Conservation (phyloP, 257 asterid species). For the Henckelia pumila region DNA sequence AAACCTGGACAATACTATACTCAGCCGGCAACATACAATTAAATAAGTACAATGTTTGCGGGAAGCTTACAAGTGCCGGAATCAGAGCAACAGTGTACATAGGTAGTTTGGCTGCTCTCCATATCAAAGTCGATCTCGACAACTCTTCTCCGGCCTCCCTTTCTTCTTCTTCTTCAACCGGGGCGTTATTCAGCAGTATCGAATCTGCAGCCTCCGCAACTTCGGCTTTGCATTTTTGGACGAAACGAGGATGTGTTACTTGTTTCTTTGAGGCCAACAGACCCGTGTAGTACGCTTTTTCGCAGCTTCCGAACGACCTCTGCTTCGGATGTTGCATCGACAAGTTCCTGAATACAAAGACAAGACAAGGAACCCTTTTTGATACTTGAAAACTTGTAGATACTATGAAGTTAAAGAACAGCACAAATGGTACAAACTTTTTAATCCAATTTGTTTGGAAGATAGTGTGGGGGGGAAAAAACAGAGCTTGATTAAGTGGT, state of each 20-base stretch:
- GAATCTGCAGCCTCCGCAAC: neutral
- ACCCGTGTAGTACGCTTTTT: neutral
- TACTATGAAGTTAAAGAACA: no score
- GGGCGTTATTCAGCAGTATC: neutral
- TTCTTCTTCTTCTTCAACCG: slow-evolving; percentile 20
- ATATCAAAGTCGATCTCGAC: slow-evolving; percentile 31
- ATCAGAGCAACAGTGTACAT: slow-evolving; percentile 52
- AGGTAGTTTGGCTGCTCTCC: slow-evolving; percentile 53
- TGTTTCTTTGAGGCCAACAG: neutral
- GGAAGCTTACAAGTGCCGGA: slow-evolving; percentile 35
- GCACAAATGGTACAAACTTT: no score
- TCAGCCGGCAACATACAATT: neutral
- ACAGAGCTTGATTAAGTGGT: no score
- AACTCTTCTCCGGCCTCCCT: neutral
- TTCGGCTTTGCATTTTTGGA: slow-evolving; percentile 21
- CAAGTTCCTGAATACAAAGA: neutral
- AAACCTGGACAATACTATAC: neutral
- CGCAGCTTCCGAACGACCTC: slow-evolving; percentile 8
- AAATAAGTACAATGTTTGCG: slow-evolving; percentile 2
- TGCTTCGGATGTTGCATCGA: slow-evolving; percentile 1
- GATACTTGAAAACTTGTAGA: no score
- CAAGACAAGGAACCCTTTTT: neutral
- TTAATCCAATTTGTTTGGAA: neutral
- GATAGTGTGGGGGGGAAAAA: neutral
- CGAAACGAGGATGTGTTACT: neutral